Evolutionary conservation across 805 yeast species (phyloP).

Genomic region (Cyberlindnera bimundalis): DNA sequence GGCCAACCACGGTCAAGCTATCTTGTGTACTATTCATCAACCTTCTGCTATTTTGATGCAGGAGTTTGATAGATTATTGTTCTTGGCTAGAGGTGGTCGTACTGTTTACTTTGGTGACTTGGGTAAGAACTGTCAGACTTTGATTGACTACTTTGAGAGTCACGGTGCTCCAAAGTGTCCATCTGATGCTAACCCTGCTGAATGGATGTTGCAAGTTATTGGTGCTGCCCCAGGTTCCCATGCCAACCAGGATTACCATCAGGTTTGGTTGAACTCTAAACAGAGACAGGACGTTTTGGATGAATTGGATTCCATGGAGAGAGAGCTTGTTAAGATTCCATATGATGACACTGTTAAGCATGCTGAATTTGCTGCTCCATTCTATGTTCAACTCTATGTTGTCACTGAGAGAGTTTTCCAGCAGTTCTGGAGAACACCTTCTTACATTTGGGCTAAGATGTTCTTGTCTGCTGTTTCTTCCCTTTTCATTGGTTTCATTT

Average conservation of each 20-base stretch:
- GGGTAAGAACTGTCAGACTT: constrained; percentile 53
- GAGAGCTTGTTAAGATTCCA: constrained; percentile 43
- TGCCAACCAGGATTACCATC: constrained; percentile 66
- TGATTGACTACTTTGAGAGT: constrained; percentile 63
- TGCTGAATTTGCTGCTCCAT: constrained; percentile 42
- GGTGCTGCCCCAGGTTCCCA: constrained; percentile 83
- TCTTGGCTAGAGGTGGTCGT: constrained; percentile 67
- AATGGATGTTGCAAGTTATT: constrained; percentile 87
- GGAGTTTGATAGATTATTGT: constrained; percentile 73
- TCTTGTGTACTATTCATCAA: constrained; percentile 76
- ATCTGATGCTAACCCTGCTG: constrained; percentile 72
- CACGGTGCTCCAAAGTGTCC: constrained; percentile 70
- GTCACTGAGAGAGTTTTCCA: constrained; percentile 55
- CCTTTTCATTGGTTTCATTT: constrained; percentile 72
- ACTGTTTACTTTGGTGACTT: constrained; percentile 75
- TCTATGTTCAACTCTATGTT: constrained; percentile 38
- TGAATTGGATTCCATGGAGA: constrained; percentile 65
- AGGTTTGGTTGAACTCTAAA: constrained; percentile 71
- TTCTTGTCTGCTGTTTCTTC: constrained; percentile 51
- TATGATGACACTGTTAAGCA: constrained; percentile 31
- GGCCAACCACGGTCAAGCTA: constrained; percentile 60
- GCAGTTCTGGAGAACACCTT: constrained; percentile 68
- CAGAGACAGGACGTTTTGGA: constrained; percentile 56
- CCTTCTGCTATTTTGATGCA: constrained; percentile 78
- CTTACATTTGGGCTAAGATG: constrained; percentile 57